Percentiles rank a stretch among this genome's conserved stretches.
Evolutionary conservation across 2,329 filamentous ascomycete genomes (phyloP).

Genomic region (Cucurbitaria berberidis): DNA sequence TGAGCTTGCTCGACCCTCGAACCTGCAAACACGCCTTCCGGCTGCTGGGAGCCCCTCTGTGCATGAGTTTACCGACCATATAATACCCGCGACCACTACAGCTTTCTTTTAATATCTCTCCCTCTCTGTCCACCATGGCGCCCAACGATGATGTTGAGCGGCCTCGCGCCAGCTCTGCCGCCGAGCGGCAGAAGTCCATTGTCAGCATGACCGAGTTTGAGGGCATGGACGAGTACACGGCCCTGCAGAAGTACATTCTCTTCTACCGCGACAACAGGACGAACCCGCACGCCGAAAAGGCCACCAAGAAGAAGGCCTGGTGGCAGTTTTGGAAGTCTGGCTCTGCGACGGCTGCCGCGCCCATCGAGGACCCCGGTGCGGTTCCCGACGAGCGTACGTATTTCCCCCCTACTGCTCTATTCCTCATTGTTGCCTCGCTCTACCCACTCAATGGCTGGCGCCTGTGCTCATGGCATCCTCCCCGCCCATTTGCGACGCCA

Average conservation of each 20-base stretch:
- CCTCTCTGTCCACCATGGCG: constrained; percentile 28
- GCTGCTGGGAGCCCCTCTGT: constrained; percentile 39
- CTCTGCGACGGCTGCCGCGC: constrained; percentile 35
- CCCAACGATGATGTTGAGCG: constrained; percentile 46
- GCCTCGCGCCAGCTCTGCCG: constrained; percentile 35
- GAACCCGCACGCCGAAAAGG: constrained; percentile 51
- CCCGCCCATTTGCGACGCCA: background rate
- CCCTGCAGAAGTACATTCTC: constrained; percentile 71
- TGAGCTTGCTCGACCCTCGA: constrained; percentile 36
- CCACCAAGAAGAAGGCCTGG: constrained; percentile 60
- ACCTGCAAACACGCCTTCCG: constrained; percentile 18
- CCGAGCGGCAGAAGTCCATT: constrained; percentile 45
- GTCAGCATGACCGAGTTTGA: constrained; percentile 48
- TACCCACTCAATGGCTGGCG: background rate
- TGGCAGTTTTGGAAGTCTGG: constrained; percentile 64
- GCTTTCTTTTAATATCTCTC: constrained; percentile 30
- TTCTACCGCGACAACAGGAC: constrained; percentile 68
- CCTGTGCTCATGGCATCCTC: background rate
- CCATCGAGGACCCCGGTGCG: constrained; percentile 43
- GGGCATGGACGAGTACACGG: constrained; percentile 67
- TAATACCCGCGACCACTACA: constrained; percentile 21
- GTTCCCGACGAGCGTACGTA: constrained; percentile 63
- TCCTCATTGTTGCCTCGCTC: no score
- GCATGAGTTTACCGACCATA: constrained; percentile 22
- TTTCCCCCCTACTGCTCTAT: background rate